Percentiles rank a stretch among this genome's conserved stretches.
Evolutionary conservation across 202 grass and related monocot species (phyloP).

Genomic region (Digitaria exilis): DNA sequence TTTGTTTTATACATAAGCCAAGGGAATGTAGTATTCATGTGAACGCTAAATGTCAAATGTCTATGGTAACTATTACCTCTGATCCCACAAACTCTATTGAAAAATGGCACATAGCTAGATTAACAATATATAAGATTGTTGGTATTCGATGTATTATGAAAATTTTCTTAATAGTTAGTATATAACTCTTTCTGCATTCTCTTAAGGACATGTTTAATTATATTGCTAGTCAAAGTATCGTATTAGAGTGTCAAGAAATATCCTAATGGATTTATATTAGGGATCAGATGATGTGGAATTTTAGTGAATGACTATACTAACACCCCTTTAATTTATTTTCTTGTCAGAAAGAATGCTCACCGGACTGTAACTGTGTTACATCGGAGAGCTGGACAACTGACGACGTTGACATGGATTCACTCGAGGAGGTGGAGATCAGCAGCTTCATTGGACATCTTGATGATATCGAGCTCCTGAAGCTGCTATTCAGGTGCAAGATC

Average conservation of each 20-base stretch:
- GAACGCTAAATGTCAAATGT: background rate
- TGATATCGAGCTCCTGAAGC: background rate
- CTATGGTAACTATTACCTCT: background rate
- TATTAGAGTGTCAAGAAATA: too few species aligned
- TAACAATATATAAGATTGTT: background rate
- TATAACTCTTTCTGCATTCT: background rate
- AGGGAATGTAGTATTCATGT: background rate
- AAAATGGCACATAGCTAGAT: background rate
- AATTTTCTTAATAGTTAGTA: background rate
- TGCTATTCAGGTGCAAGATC: background rate
- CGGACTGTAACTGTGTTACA: background rate
- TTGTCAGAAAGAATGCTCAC: background rate
- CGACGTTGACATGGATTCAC: background rate
- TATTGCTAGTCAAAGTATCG: background rate
- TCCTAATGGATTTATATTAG: background rate
- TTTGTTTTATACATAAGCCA: background rate
- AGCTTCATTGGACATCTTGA: background rate
- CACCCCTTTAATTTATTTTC: background rate
- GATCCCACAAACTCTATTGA: background rate
- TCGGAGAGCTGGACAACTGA: background rate
- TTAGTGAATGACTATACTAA: background rate
- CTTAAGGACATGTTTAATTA: background rate
- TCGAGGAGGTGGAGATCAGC: slow-evolving; percentile 14
- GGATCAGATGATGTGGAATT: background rate
- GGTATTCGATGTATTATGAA: background rate